These are phyloP conservation scores for Lobosporangium transversale DNA, from an alignment of 192 early-diverging fungal species.

Conservation along the genomic window DNA sequence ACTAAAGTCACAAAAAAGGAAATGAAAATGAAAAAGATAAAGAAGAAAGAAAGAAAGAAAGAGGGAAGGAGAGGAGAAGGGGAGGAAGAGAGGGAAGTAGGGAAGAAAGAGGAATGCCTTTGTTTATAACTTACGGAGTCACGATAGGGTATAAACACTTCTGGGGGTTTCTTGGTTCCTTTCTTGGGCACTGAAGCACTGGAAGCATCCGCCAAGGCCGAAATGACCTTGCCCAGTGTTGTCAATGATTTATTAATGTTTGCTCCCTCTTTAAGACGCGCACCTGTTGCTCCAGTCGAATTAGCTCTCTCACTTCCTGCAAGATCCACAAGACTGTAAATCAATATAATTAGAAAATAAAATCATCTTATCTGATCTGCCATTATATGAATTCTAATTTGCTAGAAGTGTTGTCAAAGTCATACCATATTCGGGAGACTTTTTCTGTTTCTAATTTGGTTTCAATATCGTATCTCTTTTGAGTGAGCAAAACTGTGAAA, in stretches of 20 bases:
- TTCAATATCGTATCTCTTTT: slow-evolving; percentile 64
- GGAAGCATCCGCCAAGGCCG: slow-evolving; percentile 82
- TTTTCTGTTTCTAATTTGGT: slow-evolving; percentile 75
- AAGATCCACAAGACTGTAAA: slow-evolving; percentile 85
- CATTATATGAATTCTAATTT: too few relatives aligned
- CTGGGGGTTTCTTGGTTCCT: slow-evolving; percentile 55
- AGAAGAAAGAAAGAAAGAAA: neutral
- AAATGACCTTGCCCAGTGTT: slow-evolving; percentile 94
- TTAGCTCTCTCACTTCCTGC: slow-evolving; percentile 94
- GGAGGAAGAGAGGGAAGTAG: too few relatives aligned
- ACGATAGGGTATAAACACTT: slow-evolving; percentile 85
- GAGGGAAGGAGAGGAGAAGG: too few relatives aligned
- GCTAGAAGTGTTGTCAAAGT: too few relatives aligned
- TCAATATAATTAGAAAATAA: neutral
- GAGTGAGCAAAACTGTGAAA: slow-evolving; percentile 79
- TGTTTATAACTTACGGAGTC: slow-evolving; percentile 91
- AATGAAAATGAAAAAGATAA: neutral
- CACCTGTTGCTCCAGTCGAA: slow-evolving; percentile 85
- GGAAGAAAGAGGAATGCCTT: too few relatives aligned
- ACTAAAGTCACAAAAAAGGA: neutral
- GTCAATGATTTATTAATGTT: slow-evolving; percentile 96
- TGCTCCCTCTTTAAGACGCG: slow-evolving; percentile 89
- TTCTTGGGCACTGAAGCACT: slow-evolving; percentile 46
- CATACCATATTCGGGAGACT: slow-evolving; percentile 74
- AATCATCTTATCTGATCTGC: too few relatives aligned